Conservation (phyloP, 106 monocot species). For the Acorus calamus region DNA sequence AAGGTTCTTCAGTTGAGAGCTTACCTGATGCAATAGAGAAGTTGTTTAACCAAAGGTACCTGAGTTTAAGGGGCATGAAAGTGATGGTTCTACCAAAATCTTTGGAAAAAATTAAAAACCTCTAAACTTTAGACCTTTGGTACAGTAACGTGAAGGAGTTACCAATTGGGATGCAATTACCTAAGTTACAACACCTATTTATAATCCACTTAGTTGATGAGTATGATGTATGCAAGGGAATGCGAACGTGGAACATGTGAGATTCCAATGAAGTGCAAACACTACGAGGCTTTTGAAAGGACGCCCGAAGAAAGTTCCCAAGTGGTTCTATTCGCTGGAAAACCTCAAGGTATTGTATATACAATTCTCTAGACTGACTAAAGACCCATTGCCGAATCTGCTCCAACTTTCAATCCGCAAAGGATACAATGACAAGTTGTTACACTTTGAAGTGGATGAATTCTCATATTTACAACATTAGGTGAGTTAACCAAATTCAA, state of each 20-base stretch:
- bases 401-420: slow-evolving; percentile 14
- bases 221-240: no score
- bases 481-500: slow-evolving; percentile 10
- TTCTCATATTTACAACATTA: slow-evolving; percentile 12
- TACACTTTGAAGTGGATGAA: slow-evolving; percentile 2
- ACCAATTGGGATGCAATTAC: no score
- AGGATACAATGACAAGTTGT: slow-evolving; percentile 6
- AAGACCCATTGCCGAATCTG: slow-evolving; percentile 15
- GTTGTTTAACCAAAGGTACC: slow-evolving; percentile 12
- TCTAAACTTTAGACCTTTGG: slow-evolving; percentile 22
- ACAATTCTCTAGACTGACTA: not conserved
- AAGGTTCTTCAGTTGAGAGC: slow-evolving; percentile 4
- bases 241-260: no score
- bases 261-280: slow-evolving; percentile 7
- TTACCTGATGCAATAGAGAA: slow-evolving; percentile 11
- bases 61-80: slow-evolving; percentile 12
- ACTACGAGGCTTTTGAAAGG: slow-evolving; percentile 13
- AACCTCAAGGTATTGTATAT: slow-evolving; percentile 9
- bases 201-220: no score
- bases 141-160: no score
- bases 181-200: no score
- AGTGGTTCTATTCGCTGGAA: slow-evolving; percentile 3
- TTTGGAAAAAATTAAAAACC: slow-evolving; percentile 11
- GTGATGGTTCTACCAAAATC: slow-evolving; percentile 13
- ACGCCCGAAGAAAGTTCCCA: slow-evolving; percentile 8